Base-by-base conservation (phyloP, 768 basidiomycete species). In the Candolleomyces aberdarensis region DNA sequence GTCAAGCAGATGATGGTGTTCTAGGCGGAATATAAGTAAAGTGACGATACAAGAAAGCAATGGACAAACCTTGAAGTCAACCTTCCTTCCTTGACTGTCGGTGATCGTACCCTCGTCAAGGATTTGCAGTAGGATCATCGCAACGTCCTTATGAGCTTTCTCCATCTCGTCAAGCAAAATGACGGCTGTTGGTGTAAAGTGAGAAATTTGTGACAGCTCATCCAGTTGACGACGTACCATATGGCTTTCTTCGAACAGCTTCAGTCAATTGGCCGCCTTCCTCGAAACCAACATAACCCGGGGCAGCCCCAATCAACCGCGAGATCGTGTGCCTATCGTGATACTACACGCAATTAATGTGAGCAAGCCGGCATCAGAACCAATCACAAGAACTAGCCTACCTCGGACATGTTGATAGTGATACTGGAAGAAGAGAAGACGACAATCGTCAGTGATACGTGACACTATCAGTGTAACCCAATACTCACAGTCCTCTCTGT, bases 331-430 rank as follows among this genome's bases (percentile, higher is more conserved):
- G 93, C 57, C 94, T 85, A 65, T 96, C 95, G 55, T 93, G 91
- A 67, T 91, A 97, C 83, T 93, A 72, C 63, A 60, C 22, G 52
- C 19, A 48, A 40, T 26, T 3, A 14, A 32, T 3, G 22, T 20
- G 17, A 10, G 29, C 43, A 29, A 11, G 44, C 7, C 6, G 5
- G 9, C 40, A 17, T 10, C 20, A 22, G 17, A 36, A 36, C 36
- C 11, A 11, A 8, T 36, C 13, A 15, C 39, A 15, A 10, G 5
- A 44, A 52, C 55, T 29, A 20, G 48, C 69, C 32, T 41, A 73
- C 78, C 76, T 97, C 92, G n/a, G 91, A 91, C 93, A 96, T 95
- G 66, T 97, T 96, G 69, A 96, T 93, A 61, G 88, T 91, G 64
- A 95, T 93, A 57, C 89, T 92, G 62, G 26, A 58, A 20, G 44